Evolutionary conservation across 768 basidiomycete species (phyloP), one percentile per base, ranked within the genome.

Genomic region (Serendipita indica): DNA sequence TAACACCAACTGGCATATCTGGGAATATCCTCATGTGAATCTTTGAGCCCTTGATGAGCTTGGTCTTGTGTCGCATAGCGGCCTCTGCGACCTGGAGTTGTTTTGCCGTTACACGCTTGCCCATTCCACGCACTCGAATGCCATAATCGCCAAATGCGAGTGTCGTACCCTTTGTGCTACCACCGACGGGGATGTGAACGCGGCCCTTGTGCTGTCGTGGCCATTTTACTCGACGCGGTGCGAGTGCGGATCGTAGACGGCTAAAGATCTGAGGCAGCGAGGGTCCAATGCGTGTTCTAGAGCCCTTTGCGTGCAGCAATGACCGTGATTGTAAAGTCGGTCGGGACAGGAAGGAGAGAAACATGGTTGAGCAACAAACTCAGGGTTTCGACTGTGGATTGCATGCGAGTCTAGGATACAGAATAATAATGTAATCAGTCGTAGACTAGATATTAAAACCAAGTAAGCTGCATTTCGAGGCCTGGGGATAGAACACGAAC

Each of bases 1-100:
- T 98, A 58, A 97, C 83, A 74, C 93, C 96, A 61, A 99, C 92
- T 2, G 93, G 92, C 60, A 96, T 83, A 71, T 98, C 92, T 3
- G 96, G 94, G 72, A 98, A 98, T 39, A 97, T 84, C 56, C 93
- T 77, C 70, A 94, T 66, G 68, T 79, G 92, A 39, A 91, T 80
- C 71, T 91, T 88, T 33, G 80, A 77, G 3, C 93, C 91, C 67
- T 97, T 97, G 43, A 97, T 76, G 10, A 80, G 69, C 71, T 96
- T 98, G 61, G 96, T 76, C 68, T 90, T 92, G 65, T 87, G 78
- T 74, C 86, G 84, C 60, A 98, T 81, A 43, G 90, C 84, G 58
- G 89, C 88, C 71, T 91, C 84, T 0, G 85, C 89, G 0, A 86
- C 83, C 57, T 80, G 78, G 16, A 99, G 79, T 73, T 94, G 91